These are phyloP conservation scores for Penicillium chermesinum DNA, from an alignment of 495 filamentous ascomycete species.

Conservation along the genomic window DNA sequence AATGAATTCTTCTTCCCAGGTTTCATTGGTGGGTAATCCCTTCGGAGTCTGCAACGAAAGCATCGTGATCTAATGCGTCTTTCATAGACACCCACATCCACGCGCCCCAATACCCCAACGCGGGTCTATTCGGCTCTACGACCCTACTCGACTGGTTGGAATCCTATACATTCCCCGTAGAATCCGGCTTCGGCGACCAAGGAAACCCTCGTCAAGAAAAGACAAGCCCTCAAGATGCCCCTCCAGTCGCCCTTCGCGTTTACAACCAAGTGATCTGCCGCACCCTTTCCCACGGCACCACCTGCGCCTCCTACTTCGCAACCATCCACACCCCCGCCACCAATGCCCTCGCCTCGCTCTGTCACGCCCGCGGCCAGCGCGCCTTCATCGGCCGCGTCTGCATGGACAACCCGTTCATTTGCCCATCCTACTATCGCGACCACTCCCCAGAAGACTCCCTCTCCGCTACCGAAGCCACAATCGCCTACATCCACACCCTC, in stretches of 20 bases:
- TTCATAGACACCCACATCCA: conserved; percentile 90
- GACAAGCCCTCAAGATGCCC: conserved; percentile 11
- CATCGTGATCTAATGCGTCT: conserved; percentile 30
- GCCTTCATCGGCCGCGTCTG: conserved; percentile 88
- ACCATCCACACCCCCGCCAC: conserved; percentile 77
- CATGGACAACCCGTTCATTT: conserved; percentile 68
- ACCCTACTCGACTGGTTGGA: conserved; percentile 93
- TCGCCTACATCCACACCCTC: conserved; percentile 32
- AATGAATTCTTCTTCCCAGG: conserved; percentile 86
- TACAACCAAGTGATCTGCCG: conserved; percentile 73
- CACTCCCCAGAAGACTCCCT: conserved; percentile 51
- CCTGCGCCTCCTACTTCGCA: conserved; percentile 90
- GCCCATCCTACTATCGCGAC: conserved; percentile 74
- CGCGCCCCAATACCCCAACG: conserved; percentile 90
- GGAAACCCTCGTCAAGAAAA: conserved; percentile 55
- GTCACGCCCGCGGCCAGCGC: conserved; percentile 69
- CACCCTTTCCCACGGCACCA: conserved; percentile 86
- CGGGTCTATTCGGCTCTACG: conserved; percentile 83
- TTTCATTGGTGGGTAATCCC: conserved; percentile 63
- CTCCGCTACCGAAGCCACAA: conserved; percentile 38
- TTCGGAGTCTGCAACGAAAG: neutral
- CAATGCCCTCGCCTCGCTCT: conserved; percentile 81
- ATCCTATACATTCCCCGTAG: conserved; percentile 91
- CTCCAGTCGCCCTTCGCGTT: conserved; percentile 48
- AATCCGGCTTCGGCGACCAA: conserved; percentile 69